phyloP scores from a whole-genome alignment of 1,139 yeast genomes.

The Ashbya aceris region DNA sequence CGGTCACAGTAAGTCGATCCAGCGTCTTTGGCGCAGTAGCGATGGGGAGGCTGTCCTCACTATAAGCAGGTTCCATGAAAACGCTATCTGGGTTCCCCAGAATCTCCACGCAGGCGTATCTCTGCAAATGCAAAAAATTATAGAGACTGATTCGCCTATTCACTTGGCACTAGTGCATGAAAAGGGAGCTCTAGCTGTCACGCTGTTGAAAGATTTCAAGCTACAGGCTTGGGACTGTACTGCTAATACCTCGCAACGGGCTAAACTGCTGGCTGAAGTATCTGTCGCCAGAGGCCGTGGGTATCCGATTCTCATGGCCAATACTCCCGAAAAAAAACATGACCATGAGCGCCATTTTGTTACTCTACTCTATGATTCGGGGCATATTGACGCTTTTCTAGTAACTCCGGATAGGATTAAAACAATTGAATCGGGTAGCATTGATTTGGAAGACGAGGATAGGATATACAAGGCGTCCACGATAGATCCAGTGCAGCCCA shows the following conservation, averaged over 20 bases:
- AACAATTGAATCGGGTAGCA: conserved; percentile 14
- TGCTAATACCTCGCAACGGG: conserved; percentile 10
- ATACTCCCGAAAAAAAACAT: conserved; percentile 38
- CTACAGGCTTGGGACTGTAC: conserved; percentile 61
- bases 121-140: conserved; percentile 27
- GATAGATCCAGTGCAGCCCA: conserved; percentile 59
- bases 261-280: conserved; percentile 1
- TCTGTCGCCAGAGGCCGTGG: conserved; percentile 6
- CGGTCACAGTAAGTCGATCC: conserved; percentile 79
- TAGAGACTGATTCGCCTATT: conserved; percentile 35
- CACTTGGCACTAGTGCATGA: conserved; percentile 45
- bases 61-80: conserved; percentile 42
- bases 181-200: conserved; percentile 41
- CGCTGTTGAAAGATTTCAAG: conserved; percentile 33
- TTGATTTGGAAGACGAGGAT: conserved; percentile 13
- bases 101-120: conserved; percentile 25
- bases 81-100: conserved; percentile 52
- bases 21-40: conserved; percentile 52
- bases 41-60: conserved; percentile 53
- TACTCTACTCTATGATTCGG: conserved; percentile 34
- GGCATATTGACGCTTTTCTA: conserved; percentile 27
- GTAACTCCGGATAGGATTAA: conserved; percentile 18
- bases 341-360: conserved; percentile 34
- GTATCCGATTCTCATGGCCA: conserved; percentile 35
- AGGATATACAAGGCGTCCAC: conserved; percentile 43